phyloP scores from a whole-genome alignment of 129 eudicot genomes.

The Erigeron canadensis region DNA sequence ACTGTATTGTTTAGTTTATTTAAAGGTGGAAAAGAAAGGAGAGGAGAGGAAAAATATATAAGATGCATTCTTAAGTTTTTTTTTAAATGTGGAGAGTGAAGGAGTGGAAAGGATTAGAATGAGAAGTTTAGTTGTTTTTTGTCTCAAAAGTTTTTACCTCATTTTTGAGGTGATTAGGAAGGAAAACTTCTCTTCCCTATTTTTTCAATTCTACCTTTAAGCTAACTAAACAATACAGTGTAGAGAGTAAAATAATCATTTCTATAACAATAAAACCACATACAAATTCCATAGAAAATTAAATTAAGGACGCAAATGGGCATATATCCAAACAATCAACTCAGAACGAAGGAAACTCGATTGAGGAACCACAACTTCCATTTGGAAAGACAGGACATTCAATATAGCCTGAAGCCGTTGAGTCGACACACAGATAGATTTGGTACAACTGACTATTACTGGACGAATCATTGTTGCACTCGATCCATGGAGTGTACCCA shows the following conservation, averaged over 20 bases:
- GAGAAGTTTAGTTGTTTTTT: too few relatives aligned
- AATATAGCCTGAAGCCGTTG: conserved; percentile 54
- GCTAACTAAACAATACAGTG: too few relatives aligned
- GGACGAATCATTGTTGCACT: conserved; percentile 63
- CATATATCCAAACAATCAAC: background rate
- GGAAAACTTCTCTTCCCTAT: too few relatives aligned
- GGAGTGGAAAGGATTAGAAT: too few relatives aligned
- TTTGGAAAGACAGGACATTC: conserved; percentile 67
- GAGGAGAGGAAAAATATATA: too few relatives aligned
- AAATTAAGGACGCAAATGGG: conserved; percentile 1
- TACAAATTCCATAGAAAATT: conserved; percentile 1
- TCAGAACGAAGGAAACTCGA: conserved; percentile 64
- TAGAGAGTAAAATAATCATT: background rate
- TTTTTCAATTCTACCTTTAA: too few relatives aligned
- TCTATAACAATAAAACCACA: background rate
- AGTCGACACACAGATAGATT: conserved; percentile 68
- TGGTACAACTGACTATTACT: conserved; percentile 73
- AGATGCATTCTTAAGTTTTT: too few relatives aligned
- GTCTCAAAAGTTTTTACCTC: too few relatives aligned
- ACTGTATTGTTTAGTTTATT: too few relatives aligned
- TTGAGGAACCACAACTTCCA: conserved; percentile 55
- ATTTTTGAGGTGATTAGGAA: too few relatives aligned
- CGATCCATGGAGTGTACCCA: conserved; percentile 61
- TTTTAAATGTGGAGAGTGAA: too few relatives aligned
- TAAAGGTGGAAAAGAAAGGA: too few relatives aligned